Conservation (phyloP, 768 basidiomycete genomes). For the Boletus rubescentipes region DNA sequence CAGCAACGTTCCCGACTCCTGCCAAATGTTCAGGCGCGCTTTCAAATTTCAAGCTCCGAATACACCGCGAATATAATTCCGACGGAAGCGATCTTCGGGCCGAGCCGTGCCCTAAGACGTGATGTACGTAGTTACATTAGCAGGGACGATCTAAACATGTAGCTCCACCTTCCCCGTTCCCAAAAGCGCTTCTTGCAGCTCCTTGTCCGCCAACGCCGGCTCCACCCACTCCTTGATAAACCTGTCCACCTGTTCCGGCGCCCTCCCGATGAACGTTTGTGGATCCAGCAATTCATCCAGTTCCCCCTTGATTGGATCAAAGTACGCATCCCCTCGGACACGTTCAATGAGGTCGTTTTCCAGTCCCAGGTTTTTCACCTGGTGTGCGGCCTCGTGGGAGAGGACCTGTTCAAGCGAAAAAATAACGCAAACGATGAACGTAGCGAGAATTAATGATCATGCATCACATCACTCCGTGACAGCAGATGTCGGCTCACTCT, state of each 20-base stretch:
- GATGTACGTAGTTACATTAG: too few relatives aligned
- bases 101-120: constrained; percentile 9
- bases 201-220: constrained; percentile 69
- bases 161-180: constrained; percentile 62
- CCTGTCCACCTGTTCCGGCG: constrained; percentile 90
- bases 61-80: constrained; percentile 6
- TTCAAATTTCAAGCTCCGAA: constrained; percentile 24
- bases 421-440: constrained; percentile 3
- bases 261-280: constrained; percentile 85
- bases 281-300: constrained; percentile 83
- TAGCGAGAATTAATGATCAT: constrained; percentile 9
- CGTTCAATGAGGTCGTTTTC: constrained; percentile 96
- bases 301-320: constrained; percentile 80
- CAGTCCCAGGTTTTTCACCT: constrained; percentile 91
- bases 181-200: constrained; percentile 52
- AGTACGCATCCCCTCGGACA: constrained; percentile 79
- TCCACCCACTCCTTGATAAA: constrained; percentile 87
- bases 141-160: constrained; percentile 38
- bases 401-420: constrained; percentile 58
- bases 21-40: constrained; percentile 5
- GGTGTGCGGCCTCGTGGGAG: constrained; percentile 90
- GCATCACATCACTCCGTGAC: constrained; percentile 17
- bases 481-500: constrained; percentile 48
- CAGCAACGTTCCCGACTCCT: not conserved
- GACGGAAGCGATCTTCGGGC: constrained; percentile 21